phyloP scores from a whole-genome alignment of 352 stramenopile genomes.

The Globisporangium emineosum region DNA sequence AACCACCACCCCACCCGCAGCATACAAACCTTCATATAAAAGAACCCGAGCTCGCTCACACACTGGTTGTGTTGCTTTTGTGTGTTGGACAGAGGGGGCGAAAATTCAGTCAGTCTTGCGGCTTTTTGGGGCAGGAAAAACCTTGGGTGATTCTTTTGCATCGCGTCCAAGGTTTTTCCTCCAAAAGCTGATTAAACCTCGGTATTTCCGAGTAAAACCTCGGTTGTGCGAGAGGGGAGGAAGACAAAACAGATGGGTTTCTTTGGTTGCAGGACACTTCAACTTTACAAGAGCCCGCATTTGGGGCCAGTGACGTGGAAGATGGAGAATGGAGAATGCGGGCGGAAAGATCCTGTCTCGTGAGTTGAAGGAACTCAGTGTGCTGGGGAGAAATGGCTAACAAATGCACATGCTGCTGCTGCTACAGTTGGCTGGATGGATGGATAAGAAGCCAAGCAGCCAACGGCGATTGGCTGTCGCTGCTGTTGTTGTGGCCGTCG shows the following conservation, averaged over 20 bases:
- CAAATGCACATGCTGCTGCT: not conserved
- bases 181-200: conserved; percentile 10
- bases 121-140: conserved; percentile 3
- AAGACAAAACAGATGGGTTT: not conserved
- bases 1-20: not conserved
- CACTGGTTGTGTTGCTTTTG: no score
- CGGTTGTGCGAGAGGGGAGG: not conserved
- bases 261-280: not conserved
- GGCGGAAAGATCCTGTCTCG: not conserved
- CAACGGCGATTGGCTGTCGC: not conserved
- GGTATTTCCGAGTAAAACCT: not conserved
- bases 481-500: not conserved
- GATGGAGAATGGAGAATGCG: not conserved
- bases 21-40: conserved; percentile 16
- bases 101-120: conserved; percentile 4
- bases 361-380: not conserved
- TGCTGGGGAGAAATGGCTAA: not conserved
- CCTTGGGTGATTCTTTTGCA: conserved; percentile 10
- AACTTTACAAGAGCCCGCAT: not conserved
- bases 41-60: no score
- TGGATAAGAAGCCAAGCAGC: not conserved
- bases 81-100: not conserved
- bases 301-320: not conserved
- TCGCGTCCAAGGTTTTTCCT: not conserved
- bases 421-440: no score